These are phyloP conservation scores for Leccinum longicurvipes DNA, from an alignment of 768 basidiomycete genomes.

Conservation along the genomic window DNA sequence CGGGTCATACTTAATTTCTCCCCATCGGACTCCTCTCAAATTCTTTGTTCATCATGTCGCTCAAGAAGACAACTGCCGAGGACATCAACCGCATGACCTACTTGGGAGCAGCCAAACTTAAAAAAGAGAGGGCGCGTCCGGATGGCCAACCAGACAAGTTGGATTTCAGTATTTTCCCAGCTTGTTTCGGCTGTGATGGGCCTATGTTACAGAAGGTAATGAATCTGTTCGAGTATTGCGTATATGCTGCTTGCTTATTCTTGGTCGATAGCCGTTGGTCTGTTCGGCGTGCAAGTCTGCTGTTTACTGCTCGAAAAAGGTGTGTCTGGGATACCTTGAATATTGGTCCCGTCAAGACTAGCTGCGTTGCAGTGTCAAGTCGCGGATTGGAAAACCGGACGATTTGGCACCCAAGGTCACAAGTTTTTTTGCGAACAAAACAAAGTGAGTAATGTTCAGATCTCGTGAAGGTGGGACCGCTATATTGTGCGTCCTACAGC, in stretches of 20 bases:
- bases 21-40: not conserved
- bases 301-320: conserved; percentile 32
- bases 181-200: conserved; percentile 23
- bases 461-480: not conserved
- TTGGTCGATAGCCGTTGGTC: conserved; percentile 19
- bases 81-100: conserved; percentile 30
- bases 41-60: conserved; percentile 14
- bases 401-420: conserved; percentile 28
- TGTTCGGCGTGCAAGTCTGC: conserved; percentile 30
- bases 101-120: conserved; percentile 27
- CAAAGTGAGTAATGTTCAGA: conserved; percentile 22
- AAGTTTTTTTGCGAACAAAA: conserved; percentile 35
- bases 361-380: conserved; percentile 30
- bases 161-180: conserved; percentile 24
- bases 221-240: not conserved
- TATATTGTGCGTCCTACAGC: conserved; percentile 17
- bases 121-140: conserved; percentile 24
- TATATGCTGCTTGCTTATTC: not conserved
- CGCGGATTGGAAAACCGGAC: conserved; percentile 34
- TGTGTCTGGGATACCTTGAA: not conserved
- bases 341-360: conserved; percentile 1
- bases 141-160: conserved; percentile 28
- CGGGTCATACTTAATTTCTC: not conserved
- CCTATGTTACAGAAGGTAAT: conserved; percentile 21
- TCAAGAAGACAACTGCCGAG: conserved; percentile 12